Base-by-base conservation (phyloP, 2,329 filamentous ascomycete genomes). In the Penicillium sp. region DNA sequence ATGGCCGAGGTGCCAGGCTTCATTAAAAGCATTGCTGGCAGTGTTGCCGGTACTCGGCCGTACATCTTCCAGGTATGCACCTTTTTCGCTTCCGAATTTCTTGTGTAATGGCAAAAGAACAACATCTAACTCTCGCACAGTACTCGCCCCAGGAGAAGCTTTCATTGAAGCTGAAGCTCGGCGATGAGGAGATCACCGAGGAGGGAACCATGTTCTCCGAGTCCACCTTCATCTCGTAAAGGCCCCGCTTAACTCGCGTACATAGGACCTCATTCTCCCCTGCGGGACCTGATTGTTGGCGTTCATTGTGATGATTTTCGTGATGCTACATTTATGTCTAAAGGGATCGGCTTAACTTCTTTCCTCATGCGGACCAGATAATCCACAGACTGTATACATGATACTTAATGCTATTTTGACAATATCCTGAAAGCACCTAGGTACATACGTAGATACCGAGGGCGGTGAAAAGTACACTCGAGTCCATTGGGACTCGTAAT, bases 1-100 rank as follows among this genome's bases (percentile, higher is more conserved):
- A 94, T 98, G 88, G 88, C 87, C 22, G 90, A 98, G 71, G 86
- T 98, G 32, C 93, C 93, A 3, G 88, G 85, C 28, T 95, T 98
- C 63, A 84, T 98, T 69, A 98, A 98, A 80, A 83, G 83, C 61
- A 88, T 98, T 65, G 89, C 95, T 24, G 87, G 87, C 38, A 84
- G 81, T 57, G 88, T 91, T 12, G 88, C 85, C 3, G 93, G 93
- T 55, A 95, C 93, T 26, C 93, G 89, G 75, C 93, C 93, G 5
- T 98, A 96, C 70, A 97, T 98, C 62, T 98, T 96, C 73, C 93
- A 95, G 78, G 88, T 90, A 70, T 58, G 77, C 68, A 32, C 21
- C 8, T 6, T 6, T 13, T 28, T 17, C 7, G 6, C 19, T 7
- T 24, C 12, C 22, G 22, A 24, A 3, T 24, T n/a, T 24, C 19